Base-by-base conservation (phyloP, 495 filamentous ascomycete genomes). In the Aspergillus egyptiacus region DNA sequence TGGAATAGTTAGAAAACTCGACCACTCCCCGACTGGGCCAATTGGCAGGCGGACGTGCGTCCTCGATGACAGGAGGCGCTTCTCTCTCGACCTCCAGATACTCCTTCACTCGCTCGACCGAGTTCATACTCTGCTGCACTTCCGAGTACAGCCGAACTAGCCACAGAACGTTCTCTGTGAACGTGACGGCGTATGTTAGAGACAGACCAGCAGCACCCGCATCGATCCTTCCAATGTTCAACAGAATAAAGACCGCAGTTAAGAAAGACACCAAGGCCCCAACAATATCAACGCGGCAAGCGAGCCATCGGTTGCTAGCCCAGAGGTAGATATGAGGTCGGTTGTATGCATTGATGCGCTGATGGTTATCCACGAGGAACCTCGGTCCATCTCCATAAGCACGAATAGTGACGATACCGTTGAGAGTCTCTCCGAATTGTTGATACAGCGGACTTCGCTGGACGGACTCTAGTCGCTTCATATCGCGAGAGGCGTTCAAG, bases 101-200 rank as follows among this genome's bases (percentile, higher is more conserved):
- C 67, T 99, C 93, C 61, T 91, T 88, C 56, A 99, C 86, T 46
- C 94, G 85, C 69, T 99, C 94, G n/a, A 99, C 91, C 1, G 90
- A 91, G 69, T 99, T 99, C 94, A 99, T 97, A 66, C 95, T 97
- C 68, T 97, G 94, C 64, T 99, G 94, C 57, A 96, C 95, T 59
- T 86, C 76, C 0, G 91, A 84, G 58, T 97, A 99, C n/a, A 96
- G 75, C 17, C 94, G 81, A 20, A 97, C 90, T 47, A 97, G 83
- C 94, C 94, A 99, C 14, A 99, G 74, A 14, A 99, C 83, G 50
- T 96, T 96, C 62, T 97, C 94, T 1, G 89, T 95, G 57, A 99
- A 99, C 0, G 89, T 93, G 40, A 99, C 89, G 5, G 94, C 94
- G 58, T 99, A 99, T n/a, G 90, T 96, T 54, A 99, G 68, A 14